phyloP scores from a whole-genome alignment of 140 eudicot genomes.

The Bidens hawaiensis region DNA sequence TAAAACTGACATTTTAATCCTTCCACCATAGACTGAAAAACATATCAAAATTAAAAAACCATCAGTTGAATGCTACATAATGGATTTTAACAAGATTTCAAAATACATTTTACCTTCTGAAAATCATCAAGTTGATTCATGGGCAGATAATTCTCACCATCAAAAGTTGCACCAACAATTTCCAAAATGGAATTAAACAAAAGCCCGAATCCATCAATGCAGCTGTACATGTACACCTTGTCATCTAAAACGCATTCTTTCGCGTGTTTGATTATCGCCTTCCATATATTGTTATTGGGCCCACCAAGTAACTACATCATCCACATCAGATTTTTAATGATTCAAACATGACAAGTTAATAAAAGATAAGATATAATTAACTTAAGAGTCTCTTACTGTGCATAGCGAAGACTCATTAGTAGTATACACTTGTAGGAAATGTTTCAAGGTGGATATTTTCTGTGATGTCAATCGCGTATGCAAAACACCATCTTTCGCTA shows the following conservation, averaged over 20 bases:
- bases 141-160: conserved; percentile 41
- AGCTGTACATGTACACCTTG: conserved; percentile 37
- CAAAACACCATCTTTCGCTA: conserved; percentile 61
- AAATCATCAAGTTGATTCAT: conserved; percentile 36
- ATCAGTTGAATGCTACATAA: conserved; percentile 6
- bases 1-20: conserved; percentile 38
- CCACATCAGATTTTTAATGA: conserved; percentile 2
- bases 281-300: conserved; percentile 57
- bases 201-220: conserved; percentile 36
- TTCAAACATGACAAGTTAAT: background rate
- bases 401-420: conserved; percentile 35
- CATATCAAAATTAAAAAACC: background rate
- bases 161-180: conserved; percentile 67
- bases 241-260: conserved; percentile 51
- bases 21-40: conserved; percentile 53
- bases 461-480: conserved; percentile 20
- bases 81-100: background rate
- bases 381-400: conserved; percentile 33
- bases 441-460: conserved; percentile 46
- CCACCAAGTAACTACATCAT: conserved; percentile 50
- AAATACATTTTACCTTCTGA: conserved; percentile 51
- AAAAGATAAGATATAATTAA: background rate
- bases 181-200: conserved; percentile 56
- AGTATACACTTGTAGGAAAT: conserved; percentile 45
- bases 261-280: conserved; percentile 62